Conservation (phyloP, 495 filamentous ascomycete genomes). For the Penicillium angulare region DNA sequence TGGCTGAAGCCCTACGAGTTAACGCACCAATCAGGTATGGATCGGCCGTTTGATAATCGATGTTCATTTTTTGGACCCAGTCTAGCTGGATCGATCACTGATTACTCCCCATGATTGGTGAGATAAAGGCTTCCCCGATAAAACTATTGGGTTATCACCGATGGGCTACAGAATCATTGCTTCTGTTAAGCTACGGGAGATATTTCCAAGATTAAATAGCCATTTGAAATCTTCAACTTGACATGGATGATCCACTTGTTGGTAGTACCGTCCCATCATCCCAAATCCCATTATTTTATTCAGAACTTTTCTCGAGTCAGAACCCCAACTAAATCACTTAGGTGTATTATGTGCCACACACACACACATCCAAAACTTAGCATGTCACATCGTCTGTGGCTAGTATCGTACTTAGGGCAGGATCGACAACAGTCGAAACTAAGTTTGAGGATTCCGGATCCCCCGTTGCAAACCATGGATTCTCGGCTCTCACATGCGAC, state of each 20-base stretch:
- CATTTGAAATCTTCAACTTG: too few relatives aligned
- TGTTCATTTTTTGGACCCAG: too few relatives aligned
- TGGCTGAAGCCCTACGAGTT: background rate
- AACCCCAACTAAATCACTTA: too few relatives aligned
- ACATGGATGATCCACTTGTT: too few relatives aligned
- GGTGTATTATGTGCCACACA: background rate
- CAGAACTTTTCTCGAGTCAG: too few relatives aligned
- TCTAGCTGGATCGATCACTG: too few relatives aligned
- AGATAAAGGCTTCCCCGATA: background rate
- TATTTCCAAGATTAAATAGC: too few relatives aligned
- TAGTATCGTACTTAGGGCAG: background rate
- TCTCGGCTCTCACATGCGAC: background rate
- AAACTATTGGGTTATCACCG: background rate
- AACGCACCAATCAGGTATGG: too few relatives aligned
- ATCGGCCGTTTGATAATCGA: too few relatives aligned
- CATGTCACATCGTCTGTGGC: background rate
- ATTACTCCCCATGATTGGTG: background rate
- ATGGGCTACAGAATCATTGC: background rate
- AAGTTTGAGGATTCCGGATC: conserved; percentile 14
- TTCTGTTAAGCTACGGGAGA: background rate
- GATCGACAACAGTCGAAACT: conserved; percentile 6
- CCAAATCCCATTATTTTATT: too few relatives aligned
- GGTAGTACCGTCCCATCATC: too few relatives aligned
- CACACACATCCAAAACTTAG: background rate
- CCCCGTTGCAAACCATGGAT: conserved; percentile 6